These are phyloP conservation scores for Boletus sp. DNA, from an alignment of 768 basidiomycete genomes.

Conservation along the genomic window DNA sequence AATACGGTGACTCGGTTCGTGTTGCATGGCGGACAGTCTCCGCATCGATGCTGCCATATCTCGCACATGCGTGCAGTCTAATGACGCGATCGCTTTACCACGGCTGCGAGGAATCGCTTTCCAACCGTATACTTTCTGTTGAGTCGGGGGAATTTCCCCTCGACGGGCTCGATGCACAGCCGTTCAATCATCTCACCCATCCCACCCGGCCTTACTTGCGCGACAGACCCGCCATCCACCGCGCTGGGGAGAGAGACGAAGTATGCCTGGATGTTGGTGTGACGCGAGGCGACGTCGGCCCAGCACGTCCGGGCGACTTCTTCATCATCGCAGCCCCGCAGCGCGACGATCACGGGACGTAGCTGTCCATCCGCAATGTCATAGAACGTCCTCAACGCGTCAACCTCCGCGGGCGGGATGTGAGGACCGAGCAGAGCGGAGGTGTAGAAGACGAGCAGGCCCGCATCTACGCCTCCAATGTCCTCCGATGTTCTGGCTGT, in stretches of 20 bases:
- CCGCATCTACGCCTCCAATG: neutral
- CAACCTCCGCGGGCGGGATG: neutral
- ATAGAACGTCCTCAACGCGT: neutral
- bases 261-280: neutral
- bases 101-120: neutral
- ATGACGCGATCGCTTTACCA: neutral
- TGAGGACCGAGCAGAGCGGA: neutral
- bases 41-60: too few relatives aligned
- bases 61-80: neutral
- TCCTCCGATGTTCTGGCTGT: neutral
- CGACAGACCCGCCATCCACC: neutral
- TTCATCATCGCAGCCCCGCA: neutral
- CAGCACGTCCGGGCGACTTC: neutral
- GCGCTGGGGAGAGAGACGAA: neutral
- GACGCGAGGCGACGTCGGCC: neutral
- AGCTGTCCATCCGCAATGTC: neutral
- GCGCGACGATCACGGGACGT: neutral
- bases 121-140: neutral
- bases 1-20: too few relatives aligned
- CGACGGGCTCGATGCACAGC: neutral
- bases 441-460: neutral
- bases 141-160: neutral
- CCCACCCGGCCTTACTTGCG: neutral
- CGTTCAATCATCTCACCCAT: neutral
- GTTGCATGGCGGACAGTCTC: too few relatives aligned